Conservation (phyloP, 108 stramenopile genomes). For the Nannochloropsis gaditana region DNA sequence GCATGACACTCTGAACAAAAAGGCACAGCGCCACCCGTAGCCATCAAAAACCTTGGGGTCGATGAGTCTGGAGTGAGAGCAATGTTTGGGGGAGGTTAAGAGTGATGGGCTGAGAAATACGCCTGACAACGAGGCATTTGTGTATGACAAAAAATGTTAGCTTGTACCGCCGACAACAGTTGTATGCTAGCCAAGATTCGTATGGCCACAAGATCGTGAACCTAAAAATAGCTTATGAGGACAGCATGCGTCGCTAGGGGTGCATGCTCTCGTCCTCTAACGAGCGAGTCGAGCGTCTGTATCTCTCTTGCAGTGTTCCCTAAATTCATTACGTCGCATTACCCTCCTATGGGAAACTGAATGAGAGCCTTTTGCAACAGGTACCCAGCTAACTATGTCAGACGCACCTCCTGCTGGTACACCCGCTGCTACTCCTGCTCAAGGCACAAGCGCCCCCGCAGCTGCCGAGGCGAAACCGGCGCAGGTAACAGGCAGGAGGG, state of each 20-base stretch:
- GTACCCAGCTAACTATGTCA: neutral
- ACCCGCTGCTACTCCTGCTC: neutral
- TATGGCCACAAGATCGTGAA: too few relatives aligned
- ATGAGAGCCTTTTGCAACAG: neutral
- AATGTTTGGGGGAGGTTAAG: neutral
- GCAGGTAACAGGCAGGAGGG: neutral
- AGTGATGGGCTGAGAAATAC: neutral
- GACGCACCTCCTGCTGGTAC: neutral
- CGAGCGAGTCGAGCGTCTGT: too few relatives aligned
- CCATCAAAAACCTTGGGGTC: neutral
- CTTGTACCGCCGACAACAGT: too few relatives aligned
- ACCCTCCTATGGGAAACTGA: too few relatives aligned
- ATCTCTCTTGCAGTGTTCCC: too few relatives aligned
- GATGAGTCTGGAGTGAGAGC: neutral
- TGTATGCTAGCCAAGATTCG: too few relatives aligned
- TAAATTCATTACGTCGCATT: too few relatives aligned
- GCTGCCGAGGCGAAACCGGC: neutral
- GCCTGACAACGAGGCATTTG: too few relatives aligned
- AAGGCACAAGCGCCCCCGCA: neutral
- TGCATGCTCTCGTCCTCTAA: too few relatives aligned
- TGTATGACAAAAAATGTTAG: too few relatives aligned
- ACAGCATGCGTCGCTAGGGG: too few relatives aligned
- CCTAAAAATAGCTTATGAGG: too few relatives aligned
- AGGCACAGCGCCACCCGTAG: neutral
- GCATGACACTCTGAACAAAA: neutral